phyloP scores from a whole-genome alignment of 2,329 filamentous ascomycete genomes.

The Whalleya microplaca region DNA sequence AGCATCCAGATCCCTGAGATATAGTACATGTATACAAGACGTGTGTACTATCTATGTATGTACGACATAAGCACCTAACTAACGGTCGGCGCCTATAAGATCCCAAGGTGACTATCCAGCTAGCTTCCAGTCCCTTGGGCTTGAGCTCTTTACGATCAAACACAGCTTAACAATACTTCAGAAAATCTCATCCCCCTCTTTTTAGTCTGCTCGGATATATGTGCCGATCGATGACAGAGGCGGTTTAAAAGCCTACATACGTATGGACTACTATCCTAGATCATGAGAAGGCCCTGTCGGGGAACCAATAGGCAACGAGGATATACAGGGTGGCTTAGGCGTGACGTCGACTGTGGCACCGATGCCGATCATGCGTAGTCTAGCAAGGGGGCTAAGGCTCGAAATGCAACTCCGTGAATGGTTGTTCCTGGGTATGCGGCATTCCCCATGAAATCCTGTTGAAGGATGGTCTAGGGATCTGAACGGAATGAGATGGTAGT shows the following conservation, averaged over 20 bases:
- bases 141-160: too few species aligned
- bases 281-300: background rate
- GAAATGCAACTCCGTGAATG: too few species aligned
- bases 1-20: too few species aligned
- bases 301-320: conserved; percentile 10
- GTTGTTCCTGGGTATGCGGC: too few species aligned
- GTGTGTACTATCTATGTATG: too few species aligned
- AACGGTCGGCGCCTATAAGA: background rate
- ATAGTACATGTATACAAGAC: too few species aligned
- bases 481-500: too few species aligned
- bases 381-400: background rate
- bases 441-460: too few species aligned
- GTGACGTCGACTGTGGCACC: conserved; percentile 21
- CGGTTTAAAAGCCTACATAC: background rate
- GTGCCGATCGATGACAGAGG: conserved; percentile 11
- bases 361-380: conserved; percentile 7
- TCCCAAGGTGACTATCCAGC: background rate
- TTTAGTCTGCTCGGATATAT: conserved; percentile 2
- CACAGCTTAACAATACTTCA: background rate
- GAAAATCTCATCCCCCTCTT: background rate
- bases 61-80: background rate
- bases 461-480: too few species aligned
- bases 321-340: conserved; percentile 22
- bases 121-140: background rate
- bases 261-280: too few species aligned